Conservation (phyloP, 176 grass and related monocot species). For the Poa pratensis region DNA sequence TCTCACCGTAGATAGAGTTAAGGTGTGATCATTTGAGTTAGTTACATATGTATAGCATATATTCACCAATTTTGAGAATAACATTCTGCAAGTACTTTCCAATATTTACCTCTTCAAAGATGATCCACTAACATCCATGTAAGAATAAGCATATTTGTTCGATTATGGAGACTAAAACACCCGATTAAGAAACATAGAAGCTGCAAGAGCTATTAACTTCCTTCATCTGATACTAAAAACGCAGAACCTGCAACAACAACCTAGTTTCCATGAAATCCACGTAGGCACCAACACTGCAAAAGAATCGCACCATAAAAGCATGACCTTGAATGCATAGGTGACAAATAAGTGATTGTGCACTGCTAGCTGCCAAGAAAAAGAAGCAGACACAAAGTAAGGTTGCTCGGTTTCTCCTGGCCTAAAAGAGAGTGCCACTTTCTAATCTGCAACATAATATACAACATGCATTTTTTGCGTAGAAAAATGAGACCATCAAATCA, state of each 20-base stretch:
- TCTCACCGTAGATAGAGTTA: background rate
- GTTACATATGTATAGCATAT: background rate
- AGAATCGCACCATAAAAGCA: no score
- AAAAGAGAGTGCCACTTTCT: no score
- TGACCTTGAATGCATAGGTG: no score
- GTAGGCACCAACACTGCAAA: no score
- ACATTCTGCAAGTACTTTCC: background rate
- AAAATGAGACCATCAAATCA: no score
- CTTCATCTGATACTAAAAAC: background rate
- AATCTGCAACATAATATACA: no score
- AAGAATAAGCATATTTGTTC: background rate
- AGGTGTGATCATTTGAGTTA: background rate
- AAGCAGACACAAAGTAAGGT: no score
- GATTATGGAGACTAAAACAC: background rate
- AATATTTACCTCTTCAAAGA: background rate
- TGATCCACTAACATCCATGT: background rate
- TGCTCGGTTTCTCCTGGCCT: no score
- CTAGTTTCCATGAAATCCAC: no score
- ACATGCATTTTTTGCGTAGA: no score
- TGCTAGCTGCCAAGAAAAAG: no score
- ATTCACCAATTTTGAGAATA: background rate
- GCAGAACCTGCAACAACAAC: background rate
- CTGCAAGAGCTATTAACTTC: background rate
- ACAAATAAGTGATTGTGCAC: no score
- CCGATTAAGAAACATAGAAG: background rate